Conservation (phyloP, 2,329 filamentous ascomycete species). For the Cercospora zeina region DNA sequence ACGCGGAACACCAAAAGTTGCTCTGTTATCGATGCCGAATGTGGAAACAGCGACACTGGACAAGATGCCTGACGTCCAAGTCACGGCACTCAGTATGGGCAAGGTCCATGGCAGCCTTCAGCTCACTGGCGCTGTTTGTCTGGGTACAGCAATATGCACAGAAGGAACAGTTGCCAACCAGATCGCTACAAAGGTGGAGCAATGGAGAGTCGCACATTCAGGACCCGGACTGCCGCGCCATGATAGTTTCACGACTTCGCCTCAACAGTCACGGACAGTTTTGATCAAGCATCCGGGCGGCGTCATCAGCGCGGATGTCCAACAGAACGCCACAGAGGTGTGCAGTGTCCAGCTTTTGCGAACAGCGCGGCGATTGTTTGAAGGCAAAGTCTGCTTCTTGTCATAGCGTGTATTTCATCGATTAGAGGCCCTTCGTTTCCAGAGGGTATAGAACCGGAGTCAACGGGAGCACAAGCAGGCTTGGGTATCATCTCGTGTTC, state of each 20-base stretch:
- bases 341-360: constrained; percentile 33
- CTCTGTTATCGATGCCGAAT: constrained; percentile 26
- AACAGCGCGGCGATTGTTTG: constrained; percentile 30
- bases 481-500: background rate
- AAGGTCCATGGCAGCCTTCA: constrained; percentile 40
- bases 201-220: constrained; percentile 1
- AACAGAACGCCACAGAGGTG: constrained; percentile 26
- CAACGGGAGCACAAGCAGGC: background rate
- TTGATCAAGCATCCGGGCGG: constrained; percentile 35
- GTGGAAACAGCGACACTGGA: background rate
- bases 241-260: background rate
- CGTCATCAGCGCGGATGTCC: constrained; percentile 35
- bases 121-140: constrained; percentile 40
- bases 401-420: background rate
- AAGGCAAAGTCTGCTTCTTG: constrained; percentile 31
- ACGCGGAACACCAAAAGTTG: constrained; percentile 33
- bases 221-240: background rate
- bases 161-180: constrained; percentile 36
- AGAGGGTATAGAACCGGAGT: background rate
- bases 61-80: constrained; percentile 26
- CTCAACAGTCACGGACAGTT: constrained; percentile 26
- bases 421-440: background rate
- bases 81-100: constrained; percentile 39
- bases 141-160: constrained; percentile 37
- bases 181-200: constrained; percentile 14